These are phyloP conservation scores for Coemansia furcata DNA, from an alignment of 192 early-diverging fungal species.

Conservation along the genomic window DNA sequence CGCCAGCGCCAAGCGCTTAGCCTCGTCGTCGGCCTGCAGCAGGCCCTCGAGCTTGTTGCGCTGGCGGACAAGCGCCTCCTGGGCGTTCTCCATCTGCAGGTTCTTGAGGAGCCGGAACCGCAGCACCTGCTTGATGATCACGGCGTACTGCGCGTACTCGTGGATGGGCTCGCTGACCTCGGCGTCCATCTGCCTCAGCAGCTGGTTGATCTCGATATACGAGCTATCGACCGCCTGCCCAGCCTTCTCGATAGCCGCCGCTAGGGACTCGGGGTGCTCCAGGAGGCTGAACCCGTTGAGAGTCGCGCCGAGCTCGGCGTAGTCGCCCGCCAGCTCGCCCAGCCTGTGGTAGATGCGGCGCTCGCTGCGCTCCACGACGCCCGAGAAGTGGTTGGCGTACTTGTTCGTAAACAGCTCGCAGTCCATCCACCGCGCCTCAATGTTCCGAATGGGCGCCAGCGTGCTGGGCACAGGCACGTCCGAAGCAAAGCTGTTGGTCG, in stretches of 20 bases:
- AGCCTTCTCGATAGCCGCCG: conserved; percentile 84
- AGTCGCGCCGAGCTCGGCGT: conserved; percentile 84
- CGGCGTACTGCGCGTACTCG: conserved; percentile 86
- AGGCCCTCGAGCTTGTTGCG: conserved; percentile 60
- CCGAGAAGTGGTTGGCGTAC: conserved; percentile 77
- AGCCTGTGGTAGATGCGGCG: conserved; percentile 70
- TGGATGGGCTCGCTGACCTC: conserved; percentile 80
- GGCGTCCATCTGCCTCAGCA: conserved; percentile 72
- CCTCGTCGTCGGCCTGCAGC: conserved; percentile 66
- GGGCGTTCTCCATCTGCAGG: conserved; percentile 76
- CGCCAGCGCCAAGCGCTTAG: conserved; percentile 67
- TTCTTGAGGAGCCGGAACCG: conserved; percentile 84
- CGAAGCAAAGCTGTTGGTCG: conserved; percentile 35
- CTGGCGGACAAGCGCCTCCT: conserved; percentile 72
- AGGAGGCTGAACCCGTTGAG: conserved; percentile 95
- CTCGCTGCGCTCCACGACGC: conserved; percentile 70
- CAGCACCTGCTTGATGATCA: conserved; percentile 83
- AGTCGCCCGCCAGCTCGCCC: conserved; percentile 72
- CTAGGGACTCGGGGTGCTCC: conserved; percentile 65
- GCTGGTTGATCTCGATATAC: conserved; percentile 67
- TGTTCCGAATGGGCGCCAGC: conserved; percentile 59
- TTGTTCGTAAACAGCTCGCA: conserved; percentile 91
- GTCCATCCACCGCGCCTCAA: conserved; percentile 83
- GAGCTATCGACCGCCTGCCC: conserved; percentile 90
- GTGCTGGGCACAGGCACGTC: conserved; percentile 58